Evolutionary conservation across 495 filamentous ascomycete species (phyloP).

Genomic region (Margaritispora aquatica): DNA sequence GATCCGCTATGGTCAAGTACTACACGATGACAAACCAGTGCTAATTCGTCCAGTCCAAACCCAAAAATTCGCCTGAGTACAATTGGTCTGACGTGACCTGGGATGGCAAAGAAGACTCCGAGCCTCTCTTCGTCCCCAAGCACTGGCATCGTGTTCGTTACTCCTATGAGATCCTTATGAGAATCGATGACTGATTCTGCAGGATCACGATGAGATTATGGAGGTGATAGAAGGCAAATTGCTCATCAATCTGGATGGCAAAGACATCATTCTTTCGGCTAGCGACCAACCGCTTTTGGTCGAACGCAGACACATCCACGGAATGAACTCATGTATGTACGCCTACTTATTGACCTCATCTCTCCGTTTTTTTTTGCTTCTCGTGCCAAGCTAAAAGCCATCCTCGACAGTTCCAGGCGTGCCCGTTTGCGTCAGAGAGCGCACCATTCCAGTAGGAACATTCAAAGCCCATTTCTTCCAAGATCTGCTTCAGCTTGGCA

Average conservation of each 20-base stretch:
- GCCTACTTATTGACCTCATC: too few relatives aligned
- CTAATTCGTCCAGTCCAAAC: not conserved
- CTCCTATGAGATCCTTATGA: not conserved
- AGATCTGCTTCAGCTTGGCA: not conserved
- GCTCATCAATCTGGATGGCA: not conserved
- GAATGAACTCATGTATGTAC: not conserved
- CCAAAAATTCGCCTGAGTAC: not conserved
- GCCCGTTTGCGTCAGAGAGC: not conserved
- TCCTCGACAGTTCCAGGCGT: not conserved
- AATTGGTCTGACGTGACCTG: not conserved
- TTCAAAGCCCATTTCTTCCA: constrained; percentile 1
- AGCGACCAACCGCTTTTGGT: not conserved
- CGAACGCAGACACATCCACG: not conserved
- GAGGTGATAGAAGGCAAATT: not conserved
- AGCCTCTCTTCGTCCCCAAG: not conserved
- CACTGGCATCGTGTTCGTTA: not conserved
- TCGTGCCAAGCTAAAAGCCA: not conserved
- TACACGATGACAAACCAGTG: not conserved
- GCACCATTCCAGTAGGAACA: not conserved
- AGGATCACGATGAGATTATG: not conserved
- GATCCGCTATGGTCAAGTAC: too few relatives aligned
- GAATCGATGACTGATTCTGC: not conserved
- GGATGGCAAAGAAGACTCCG: not conserved
- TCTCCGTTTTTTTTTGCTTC: not conserved
- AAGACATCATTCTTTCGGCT: not conserved